These are phyloP conservation scores for Tetradesmus obliquus DNA, from an alignment of 139 green algal species.

Conservation along the genomic window DNA sequence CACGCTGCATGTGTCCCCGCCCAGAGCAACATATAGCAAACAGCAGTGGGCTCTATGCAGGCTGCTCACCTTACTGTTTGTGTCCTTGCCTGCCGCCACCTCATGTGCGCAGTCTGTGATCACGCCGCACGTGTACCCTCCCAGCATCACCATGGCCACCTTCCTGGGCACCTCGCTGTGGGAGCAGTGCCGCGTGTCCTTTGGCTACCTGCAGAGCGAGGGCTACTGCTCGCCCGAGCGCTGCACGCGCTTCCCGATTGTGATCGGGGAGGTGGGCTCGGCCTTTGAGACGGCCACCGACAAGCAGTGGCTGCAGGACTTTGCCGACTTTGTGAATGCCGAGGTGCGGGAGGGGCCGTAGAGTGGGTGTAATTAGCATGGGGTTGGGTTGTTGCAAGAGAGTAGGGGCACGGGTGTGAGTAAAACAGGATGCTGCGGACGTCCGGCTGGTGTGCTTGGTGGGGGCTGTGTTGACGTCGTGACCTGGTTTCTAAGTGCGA, in stretches of 20 bases:
- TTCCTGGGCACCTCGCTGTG: slow-evolving; percentile 45
- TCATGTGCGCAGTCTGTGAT: slow-evolving; percentile 20
- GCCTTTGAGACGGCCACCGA: slow-evolving; percentile 40
- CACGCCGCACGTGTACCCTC: slow-evolving; percentile 45
- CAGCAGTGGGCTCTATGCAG: too few relatives aligned
- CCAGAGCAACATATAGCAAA: too few relatives aligned
- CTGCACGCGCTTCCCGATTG: slow-evolving; percentile 40
- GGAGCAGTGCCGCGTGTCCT: slow-evolving; percentile 39
- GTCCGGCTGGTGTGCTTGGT: too few relatives aligned
- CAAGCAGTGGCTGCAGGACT: slow-evolving; percentile 51
- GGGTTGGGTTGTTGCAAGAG: background rate
- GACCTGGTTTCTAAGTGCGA: too few relatives aligned
- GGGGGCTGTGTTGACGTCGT: too few relatives aligned
- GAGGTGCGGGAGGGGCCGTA: slow-evolving; percentile 1
- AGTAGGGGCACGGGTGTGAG: too few relatives aligned
- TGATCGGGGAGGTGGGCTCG: slow-evolving; percentile 44
- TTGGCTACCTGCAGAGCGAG: slow-evolving; percentile 46
- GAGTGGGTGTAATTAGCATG: background rate
- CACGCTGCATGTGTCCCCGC: too few relatives aligned
- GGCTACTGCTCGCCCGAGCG: slow-evolving; percentile 16
- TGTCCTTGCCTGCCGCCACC: background rate
- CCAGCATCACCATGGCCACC: slow-evolving; percentile 44
- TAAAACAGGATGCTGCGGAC: too few relatives aligned
- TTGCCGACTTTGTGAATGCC: slow-evolving; percentile 49
- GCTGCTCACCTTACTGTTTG: background rate